Conservation (phyloP, 768 basidiomycete genomes). For the Lactarius hatsudake region DNA sequence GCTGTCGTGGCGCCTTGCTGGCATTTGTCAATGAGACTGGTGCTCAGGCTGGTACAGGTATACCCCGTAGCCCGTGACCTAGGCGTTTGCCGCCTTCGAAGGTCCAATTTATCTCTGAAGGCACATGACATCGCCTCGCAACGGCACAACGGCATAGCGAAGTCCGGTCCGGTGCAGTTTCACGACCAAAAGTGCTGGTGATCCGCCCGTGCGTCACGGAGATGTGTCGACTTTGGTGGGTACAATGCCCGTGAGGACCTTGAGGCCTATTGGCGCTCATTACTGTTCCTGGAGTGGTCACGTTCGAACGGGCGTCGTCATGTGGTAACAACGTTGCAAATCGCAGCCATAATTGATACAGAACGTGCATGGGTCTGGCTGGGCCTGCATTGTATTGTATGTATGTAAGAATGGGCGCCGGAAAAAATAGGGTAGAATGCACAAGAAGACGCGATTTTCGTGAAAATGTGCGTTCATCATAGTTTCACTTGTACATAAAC, state of each 20-base stretch:
- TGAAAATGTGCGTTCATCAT: no score
- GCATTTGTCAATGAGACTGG: background rate
- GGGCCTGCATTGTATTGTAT: background rate
- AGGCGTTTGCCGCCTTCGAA: no score
- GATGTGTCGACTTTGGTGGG: background rate
- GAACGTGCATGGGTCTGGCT: conserved; percentile 2
- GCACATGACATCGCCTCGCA: background rate
- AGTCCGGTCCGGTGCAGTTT: conserved; percentile 1
- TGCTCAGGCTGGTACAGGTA: no score
- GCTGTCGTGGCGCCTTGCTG: background rate
- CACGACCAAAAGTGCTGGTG: background rate
- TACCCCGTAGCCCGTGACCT: no score
- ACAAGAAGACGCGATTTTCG: background rate
- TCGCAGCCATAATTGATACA: background rate
- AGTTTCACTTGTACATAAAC: background rate
- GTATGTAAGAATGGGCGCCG: background rate
- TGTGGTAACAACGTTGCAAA: background rate
- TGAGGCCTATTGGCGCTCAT: background rate
- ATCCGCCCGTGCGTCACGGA: conserved; percentile 11
- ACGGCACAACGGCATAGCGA: no score
- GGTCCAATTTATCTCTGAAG: no score
- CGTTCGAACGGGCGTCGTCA: background rate
- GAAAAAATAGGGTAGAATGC: background rate
- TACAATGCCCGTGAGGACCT: background rate
- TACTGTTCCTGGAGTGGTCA: conserved; percentile 3